Evolutionary conservation across 1,284 basidiomycete genomes (phyloP), one percentile per base, ranked within the genome.

Genomic region (Gymnopus androsaceus): DNA sequence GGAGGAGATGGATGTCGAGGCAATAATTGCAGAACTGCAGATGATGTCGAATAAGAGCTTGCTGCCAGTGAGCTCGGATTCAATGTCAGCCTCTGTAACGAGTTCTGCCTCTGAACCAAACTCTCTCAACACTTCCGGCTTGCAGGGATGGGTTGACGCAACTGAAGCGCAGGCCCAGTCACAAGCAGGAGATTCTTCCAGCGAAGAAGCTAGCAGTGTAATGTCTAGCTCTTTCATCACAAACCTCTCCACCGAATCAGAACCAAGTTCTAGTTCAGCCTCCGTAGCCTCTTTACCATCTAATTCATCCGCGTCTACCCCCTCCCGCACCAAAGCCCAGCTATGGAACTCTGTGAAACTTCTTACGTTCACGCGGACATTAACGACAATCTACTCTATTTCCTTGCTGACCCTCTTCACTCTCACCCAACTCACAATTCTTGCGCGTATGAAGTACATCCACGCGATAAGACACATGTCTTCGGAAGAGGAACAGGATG

Each of bases 281-380:
- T 67, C 61, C 45, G 61, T 56, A 48, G 59, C 51, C 17, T 65
- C 64, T 41, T 53, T 47, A 67, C 48, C 50, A 41, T 31, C 54
- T 12, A 34, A 67, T 17, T 64, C 69, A 2, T 70, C 69, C 2
- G 57, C n/a, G 1, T 21, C 64, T 6, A 55, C 61, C 11, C 67
- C 71, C 8, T 70, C 69, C 31, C 72, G 64, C 63, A 82, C 79
- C 23, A 86, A 87, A 72, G 81, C 80, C 1, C 87, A 93, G 61
- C 74, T 94, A 14, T 94, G 92, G 92, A 83, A 84, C 58, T 88
- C 92, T 67, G 80, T 94, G 45, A 93, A 93, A 67, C 83, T 91
- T 51, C 79, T 92, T 3, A 86, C 94, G 1, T 84, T 96, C 64
- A 92, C 92, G 3, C 81, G 94, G 50, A 88, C 90, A n/a, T 71